Conservation (phyloP, 192 early-diverging fungal species). For the Podochytrium sp. region DNA sequence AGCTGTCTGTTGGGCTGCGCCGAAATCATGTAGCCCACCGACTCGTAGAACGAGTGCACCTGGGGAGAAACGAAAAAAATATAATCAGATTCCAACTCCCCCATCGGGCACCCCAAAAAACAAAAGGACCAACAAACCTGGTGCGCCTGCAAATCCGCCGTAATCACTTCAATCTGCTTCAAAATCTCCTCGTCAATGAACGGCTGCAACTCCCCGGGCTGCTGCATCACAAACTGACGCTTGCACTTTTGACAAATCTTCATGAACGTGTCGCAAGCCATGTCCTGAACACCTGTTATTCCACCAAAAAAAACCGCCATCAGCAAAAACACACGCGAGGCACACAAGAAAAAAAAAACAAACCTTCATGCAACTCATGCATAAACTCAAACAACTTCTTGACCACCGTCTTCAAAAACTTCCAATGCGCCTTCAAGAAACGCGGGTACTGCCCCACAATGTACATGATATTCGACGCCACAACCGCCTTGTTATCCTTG, state of each 20-base stretch:
- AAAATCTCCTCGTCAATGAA: constrained; percentile 97
- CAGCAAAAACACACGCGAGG: neutral
- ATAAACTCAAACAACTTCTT: constrained; percentile 99
- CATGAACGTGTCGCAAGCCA: constrained; percentile 99
- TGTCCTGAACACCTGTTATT: constrained; percentile 94
- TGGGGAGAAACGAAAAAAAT: constrained; percentile 27
- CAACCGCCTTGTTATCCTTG: constrained; percentile 99
- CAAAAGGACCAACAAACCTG: constrained; percentile 57
- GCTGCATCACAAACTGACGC: constrained; percentile 93
- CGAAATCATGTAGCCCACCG: constrained; percentile 96
- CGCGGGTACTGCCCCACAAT: constrained; percentile 99
- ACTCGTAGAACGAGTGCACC: constrained; percentile 98
- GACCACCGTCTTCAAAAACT: constrained; percentile 99
- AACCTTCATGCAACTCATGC: constrained; percentile 97
- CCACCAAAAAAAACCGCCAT: neutral
- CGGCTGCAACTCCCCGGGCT: constrained; percentile 83
- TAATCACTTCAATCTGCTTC: constrained; percentile 75
- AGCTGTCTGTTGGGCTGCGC: constrained; percentile 79
- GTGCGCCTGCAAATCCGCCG: constrained; percentile 85
- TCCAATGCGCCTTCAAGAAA: constrained; percentile 99
- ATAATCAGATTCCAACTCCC: neutral
- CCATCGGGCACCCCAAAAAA: neutral
- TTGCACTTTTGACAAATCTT: constrained; percentile 98
- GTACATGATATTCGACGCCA: constrained; percentile 99
- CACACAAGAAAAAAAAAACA: neutral